These are phyloP conservation scores for Pistacia integerrima DNA, from an alignment of 345 rosid genomes.

Conservation along the genomic window DNA sequence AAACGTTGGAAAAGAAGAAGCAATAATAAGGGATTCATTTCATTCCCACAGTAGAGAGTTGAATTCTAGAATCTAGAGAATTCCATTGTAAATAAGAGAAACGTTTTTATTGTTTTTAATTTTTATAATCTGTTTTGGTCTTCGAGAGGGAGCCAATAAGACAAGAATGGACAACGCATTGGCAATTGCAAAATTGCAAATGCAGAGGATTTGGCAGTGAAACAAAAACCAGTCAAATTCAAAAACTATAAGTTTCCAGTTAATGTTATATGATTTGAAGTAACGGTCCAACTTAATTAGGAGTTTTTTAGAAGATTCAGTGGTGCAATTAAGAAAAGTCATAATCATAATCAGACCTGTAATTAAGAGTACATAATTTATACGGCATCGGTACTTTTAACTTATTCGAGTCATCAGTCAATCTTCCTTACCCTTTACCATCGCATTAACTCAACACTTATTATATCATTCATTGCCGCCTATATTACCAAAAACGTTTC, in stretches of 20 bases:
- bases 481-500: no score
- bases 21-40: no score
- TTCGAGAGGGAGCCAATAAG: not conserved
- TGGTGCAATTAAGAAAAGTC: not conserved
- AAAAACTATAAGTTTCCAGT: not conserved
- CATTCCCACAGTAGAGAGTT: not conserved
- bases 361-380: constrained; percentile 11
- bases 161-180: not conserved
- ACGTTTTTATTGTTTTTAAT: not conserved
- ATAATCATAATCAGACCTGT: not conserved
- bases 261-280: no score
- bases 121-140: not conserved
- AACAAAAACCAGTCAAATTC: not conserved
- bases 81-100: constrained; percentile 1
- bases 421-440: no score
- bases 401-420: not conserved
- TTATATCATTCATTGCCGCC: no score
- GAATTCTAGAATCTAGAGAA: not conserved
- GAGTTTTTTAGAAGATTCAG: not conserved
- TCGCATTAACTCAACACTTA: no score
- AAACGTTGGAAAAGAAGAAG: no score
- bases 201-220: not conserved
- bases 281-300: no score
- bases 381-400: constrained; percentile 27
- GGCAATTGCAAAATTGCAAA: not conserved